Base-by-base conservation (phyloP, 1,284 basidiomycete species). In the Cryptococcus hybrid region DNA sequence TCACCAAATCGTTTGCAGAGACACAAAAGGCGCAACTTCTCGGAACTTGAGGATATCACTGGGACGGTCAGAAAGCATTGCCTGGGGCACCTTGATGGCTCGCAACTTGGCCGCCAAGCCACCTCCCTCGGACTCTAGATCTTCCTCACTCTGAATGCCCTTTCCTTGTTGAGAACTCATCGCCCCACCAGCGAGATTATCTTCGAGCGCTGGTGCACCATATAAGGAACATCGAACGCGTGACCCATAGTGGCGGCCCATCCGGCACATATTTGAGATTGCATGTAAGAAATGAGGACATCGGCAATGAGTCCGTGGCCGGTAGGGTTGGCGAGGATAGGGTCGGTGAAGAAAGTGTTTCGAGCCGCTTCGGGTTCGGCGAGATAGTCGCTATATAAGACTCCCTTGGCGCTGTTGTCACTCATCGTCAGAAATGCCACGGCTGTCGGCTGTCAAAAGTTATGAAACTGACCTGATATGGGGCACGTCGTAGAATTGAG, bases 401-500 rank as follows among this genome's bases (percentile, higher is more conserved):
- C 75, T 6, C 90, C 84, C 78, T 94, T 94, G 60, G 85, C 84
- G 76, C 87, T 90, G 59, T 37, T 43, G 37, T 51, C 34, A 45
- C 36, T 45, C 15, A 50, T 47, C 40, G 13, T 42, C 12, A 24
- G 9, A 13, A 11, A 24, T 24, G 24, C 24, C 24, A 24, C 24
- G 24, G 24, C 24, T 24, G 24, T 24, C 24, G 24, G 24, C 24
- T 7, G n/a, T 5, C 3, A n/a, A 4, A 46, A 49, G 35, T 38
- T 24, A 46, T 30, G n/a, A 24, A 3, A 65, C 79, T 49, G 38
- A 85, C 86, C 84, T 85, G 69, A 97, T 81, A 73, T 96, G 90
- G 0, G 93, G 92, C 38, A 96, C 85, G 71, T 97, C 93, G 78
- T 97, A 97, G 78, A 91, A 96, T 71, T 94, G 91, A 0, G 93